Evolutionary conservation across 306 rosid genomes (phyloP).

Genomic region (Prunus mongolica): DNA sequence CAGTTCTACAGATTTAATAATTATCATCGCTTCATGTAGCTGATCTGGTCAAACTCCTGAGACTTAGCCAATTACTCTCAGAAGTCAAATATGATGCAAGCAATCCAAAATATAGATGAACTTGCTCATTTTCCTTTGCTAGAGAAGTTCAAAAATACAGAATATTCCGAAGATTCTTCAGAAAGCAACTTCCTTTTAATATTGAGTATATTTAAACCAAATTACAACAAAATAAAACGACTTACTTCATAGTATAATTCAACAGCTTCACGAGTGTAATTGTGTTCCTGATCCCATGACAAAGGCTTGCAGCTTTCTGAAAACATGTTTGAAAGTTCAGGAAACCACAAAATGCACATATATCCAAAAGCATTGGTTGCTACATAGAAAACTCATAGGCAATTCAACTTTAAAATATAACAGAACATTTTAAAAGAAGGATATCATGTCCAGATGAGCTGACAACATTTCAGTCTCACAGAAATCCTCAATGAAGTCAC

Average conservation of each 20-base stretch:
- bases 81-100: background rate
- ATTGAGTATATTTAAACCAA: constrained; percentile 14
- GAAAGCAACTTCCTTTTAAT: background rate
- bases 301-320: constrained; percentile 65
- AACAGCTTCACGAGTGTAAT: constrained; percentile 59
- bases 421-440: constrained; percentile 44
- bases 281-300: constrained; percentile 73
- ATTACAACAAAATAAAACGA: background rate
- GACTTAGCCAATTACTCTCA: background rate
- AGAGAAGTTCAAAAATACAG: background rate
- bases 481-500: constrained; percentile 93
- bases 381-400: constrained; percentile 2
- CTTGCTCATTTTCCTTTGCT: background rate
- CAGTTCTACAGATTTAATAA: background rate
- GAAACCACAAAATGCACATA: constrained; percentile 27
- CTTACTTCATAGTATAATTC: constrained; percentile 86
- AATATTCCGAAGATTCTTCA: background rate
- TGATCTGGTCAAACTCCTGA: background rate
- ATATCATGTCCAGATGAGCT: constrained; percentile 86
- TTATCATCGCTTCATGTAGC: background rate
- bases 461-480: constrained; percentile 90
- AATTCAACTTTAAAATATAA: background rate
- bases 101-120: background rate
- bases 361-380: background rate
- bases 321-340: constrained; percentile 77